phyloP scores from a whole-genome alignment of 805 yeast genomes.

The Clavispora vitiphila region DNA sequence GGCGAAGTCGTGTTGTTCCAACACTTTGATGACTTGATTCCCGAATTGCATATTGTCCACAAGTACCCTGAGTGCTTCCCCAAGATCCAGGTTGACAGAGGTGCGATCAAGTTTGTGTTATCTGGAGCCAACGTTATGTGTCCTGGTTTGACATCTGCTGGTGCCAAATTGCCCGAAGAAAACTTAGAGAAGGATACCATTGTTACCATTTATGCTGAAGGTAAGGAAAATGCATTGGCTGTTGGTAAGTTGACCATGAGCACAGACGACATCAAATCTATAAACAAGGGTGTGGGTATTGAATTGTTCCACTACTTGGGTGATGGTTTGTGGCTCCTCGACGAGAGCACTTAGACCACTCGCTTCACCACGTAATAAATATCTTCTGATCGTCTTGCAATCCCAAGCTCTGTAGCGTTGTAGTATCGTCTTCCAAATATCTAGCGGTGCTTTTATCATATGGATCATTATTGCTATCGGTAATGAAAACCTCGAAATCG shows the following conservation, averaged over 20 bases:
- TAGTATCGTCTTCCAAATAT: conserved; percentile 25
- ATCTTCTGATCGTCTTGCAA: conserved; percentile 19
- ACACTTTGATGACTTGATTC: conserved; percentile 74
- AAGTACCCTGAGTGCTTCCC: conserved; percentile 83
- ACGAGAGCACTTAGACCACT: conserved; percentile 22
- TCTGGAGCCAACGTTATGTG: conserved; percentile 97
- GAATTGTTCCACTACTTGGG: conserved; percentile 81
- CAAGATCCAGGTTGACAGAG: conserved; percentile 84
- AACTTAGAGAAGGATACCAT: conserved; percentile 61
- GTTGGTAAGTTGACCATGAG: conserved; percentile 85
- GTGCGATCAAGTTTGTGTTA: conserved; percentile 92
- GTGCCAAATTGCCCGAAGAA: conserved; percentile 77
- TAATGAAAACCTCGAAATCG: conserved; percentile 22
- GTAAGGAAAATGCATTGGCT: conserved; percentile 86
- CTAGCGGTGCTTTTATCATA: neutral
- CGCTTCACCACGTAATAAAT: neutral
- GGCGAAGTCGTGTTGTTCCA: conserved; percentile 74
- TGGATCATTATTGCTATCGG: neutral
- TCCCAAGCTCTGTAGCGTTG: conserved; percentile 21
- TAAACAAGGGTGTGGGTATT: conserved; percentile 86
- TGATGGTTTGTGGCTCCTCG: conserved; percentile 78
- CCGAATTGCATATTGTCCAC: conserved; percentile 71
- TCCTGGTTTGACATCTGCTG: conserved; percentile 85
- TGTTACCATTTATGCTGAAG: conserved; percentile 85
- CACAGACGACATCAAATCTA: conserved; percentile 77